Evolutionary conservation across 305 asterid species (phyloP).

Genomic region (Solanum hybrid): DNA sequence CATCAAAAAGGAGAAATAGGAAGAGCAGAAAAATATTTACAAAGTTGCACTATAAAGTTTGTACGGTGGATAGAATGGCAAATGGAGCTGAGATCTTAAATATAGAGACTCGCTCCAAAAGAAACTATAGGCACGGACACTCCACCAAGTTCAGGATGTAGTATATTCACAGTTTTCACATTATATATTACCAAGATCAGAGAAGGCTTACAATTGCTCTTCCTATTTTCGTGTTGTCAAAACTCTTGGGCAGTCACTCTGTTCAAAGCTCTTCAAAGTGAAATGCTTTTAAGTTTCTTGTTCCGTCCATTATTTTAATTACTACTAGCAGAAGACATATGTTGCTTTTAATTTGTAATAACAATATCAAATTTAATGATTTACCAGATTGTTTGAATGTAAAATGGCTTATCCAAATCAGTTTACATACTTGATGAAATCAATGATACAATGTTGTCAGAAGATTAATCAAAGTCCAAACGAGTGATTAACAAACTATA

Average conservation of each 20-base stretch:
- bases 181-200: background rate
- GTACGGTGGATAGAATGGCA: background rate
- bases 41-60: background rate
- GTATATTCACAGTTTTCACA: background rate
- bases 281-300: background rate
- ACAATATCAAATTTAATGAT: background rate
- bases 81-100: background rate
- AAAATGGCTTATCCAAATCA: background rate
- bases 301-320: background rate
- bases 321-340: background rate
- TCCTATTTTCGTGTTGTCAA: background rate
- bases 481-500: background rate
- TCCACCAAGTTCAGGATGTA: background rate
- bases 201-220: background rate
- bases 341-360: background rate
- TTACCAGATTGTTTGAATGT: background rate
- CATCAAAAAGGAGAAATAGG: slow-evolving; percentile 8
- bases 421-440: background rate
- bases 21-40: background rate
- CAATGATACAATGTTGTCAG: background rate
- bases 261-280: background rate
- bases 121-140: background rate
- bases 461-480: background rate
- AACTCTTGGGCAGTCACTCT: background rate
- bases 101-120: background rate